These are phyloP conservation scores for Candida wancherniae DNA, from an alignment of 805 yeast genomes.

Conservation along the genomic window DNA sequence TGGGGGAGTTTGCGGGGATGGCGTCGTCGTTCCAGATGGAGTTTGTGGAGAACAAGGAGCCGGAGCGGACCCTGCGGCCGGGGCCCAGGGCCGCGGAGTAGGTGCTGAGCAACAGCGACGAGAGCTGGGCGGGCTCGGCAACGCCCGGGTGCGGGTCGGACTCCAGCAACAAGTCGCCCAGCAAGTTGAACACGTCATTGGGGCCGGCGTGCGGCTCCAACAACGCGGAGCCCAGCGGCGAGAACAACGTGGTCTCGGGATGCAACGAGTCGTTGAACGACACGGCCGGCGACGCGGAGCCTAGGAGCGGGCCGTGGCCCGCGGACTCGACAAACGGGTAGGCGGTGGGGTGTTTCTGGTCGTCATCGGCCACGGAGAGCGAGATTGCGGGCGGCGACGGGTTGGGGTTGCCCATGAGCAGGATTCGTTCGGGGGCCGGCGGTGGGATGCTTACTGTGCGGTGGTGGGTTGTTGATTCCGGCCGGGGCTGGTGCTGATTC, in stretches of 20 bases:
- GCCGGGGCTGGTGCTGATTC: too few species aligned
- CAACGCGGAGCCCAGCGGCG: conserved; percentile 10
- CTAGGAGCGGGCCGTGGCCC: background rate
- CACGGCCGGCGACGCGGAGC: conserved; percentile 1
- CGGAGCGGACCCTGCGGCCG: conserved; percentile 46
- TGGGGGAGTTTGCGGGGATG: conserved; percentile 13
- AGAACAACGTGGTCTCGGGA: conserved; percentile 2
- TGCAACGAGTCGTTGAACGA: conserved; percentile 1
- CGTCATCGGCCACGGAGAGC: conserved; percentile 10
- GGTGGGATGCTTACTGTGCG: too few species aligned
- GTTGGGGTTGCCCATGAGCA: too few species aligned
- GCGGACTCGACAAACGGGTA: background rate
- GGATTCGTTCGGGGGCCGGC: too few species aligned
- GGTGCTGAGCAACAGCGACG: conserved; percentile 15
- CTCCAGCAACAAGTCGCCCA: conserved; percentile 6
- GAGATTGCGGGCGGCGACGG: conserved; percentile 14
- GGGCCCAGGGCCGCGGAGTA: conserved; percentile 7
- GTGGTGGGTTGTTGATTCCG: too few species aligned
- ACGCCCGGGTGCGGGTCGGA: conserved; percentile 1
- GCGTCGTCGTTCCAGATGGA: conserved; percentile 59
- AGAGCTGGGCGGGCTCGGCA: conserved; percentile 4
- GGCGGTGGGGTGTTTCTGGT: background rate
- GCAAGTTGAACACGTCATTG: conserved; percentile 10
- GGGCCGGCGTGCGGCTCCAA: conserved; percentile 9
- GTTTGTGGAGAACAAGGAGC: conserved; percentile 45